Base-by-base conservation (phyloP, 2,329 filamentous ascomycete genomes). In the Trichoderma brevicompactum region DNA sequence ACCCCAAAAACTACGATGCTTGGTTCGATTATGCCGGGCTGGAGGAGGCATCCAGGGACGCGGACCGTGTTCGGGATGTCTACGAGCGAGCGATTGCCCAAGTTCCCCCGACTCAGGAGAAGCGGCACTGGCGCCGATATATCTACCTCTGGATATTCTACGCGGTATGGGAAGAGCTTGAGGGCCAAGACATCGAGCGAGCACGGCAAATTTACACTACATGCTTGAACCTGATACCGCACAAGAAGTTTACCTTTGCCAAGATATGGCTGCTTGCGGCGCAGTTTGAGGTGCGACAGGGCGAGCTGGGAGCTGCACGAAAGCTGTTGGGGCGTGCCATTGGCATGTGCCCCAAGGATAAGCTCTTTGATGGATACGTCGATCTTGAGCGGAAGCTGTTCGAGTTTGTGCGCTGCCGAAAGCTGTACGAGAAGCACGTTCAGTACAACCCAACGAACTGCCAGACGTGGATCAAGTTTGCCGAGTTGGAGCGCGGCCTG, bases 131-230 rank as follows among this genome's bases (percentile, higher is more conserved):
- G 95, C 86, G 95, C 70, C 85, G 95, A 41, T 99, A 99, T 77
- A 96, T 99, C 67, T 99, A 98, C 75, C 85, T 99, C 1, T 99
- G 94, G 92, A 87, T 98, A 49, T 97, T 98, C 79, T 99, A 98
- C 77, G 95, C 95, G 9, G 81, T 97, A 17, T 98, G 91, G 87
- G 95, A 98, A 76, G 95, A 99, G 77, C 88, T 92, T 77, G 90
- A 94, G 69, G 90, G 89, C 41, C 89, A 90, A 70, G 92, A 98
- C 72, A 74, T 87, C 28, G 87, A 90, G 32, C 87, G 95, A 50
- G 92, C 94, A 19, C 86, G 91, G 17, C 92, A 97, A 75, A 92
- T 99, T 68, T 99, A 98, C 80, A 88, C 89, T 70, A 92, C 95
- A 70, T 96, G 92, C 72, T 79, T 98, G 53, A 89, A 90, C 67